Conservation (phyloP, 1,284 basidiomycete genomes). For the Apiotrichum mycotoxinovorans region DNA sequence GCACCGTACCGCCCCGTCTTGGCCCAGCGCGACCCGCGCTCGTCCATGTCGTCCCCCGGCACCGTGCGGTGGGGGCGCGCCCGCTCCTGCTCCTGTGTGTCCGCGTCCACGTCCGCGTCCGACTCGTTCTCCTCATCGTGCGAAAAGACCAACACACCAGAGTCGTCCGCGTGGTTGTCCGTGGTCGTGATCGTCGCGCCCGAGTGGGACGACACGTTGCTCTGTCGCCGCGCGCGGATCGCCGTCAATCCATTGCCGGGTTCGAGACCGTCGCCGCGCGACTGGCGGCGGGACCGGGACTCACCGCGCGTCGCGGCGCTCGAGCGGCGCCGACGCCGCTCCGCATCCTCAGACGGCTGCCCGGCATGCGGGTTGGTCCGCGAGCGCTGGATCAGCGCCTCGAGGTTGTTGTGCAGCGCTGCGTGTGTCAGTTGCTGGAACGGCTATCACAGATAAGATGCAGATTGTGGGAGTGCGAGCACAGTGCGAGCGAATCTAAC, state of each 20-base stretch:
- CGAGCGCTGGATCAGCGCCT: slow-evolving; percentile 43
- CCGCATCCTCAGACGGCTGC: not conserved
- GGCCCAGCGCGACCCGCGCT: not conserved
- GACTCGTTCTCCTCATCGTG: slow-evolving; percentile 8
- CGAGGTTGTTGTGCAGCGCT: slow-evolving; percentile 47
- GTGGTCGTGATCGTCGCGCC: not conserved
- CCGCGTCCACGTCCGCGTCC: not conserved
- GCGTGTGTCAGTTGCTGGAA: not conserved
- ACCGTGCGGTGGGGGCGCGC: not conserved
- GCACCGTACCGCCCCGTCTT: slow-evolving; percentile 1
- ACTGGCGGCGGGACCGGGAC: not conserved
- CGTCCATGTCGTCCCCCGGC: not conserved
- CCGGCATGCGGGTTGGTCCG: slow-evolving; percentile 25
- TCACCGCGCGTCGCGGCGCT: not conserved
- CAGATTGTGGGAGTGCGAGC: not conserved
- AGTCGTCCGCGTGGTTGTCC: not conserved
- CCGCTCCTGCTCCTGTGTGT: not conserved
- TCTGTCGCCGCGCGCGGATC: not conserved
- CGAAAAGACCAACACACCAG: slow-evolving; percentile 10
- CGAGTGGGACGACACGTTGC: not conserved
- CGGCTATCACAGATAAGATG: no score
- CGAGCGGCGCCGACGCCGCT: not conserved
- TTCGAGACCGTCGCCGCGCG: slow-evolving; percentile 4
- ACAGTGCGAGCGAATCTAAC: not conserved
- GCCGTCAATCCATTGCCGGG: not conserved